A percentile compares a stretch with the other conserved stretches of the same genome.
These are phyloP conservation scores for Yamadazyma songkhlaensis DNA, from an alignment of 1,139 yeast species.

Conservation along the genomic window DNA sequence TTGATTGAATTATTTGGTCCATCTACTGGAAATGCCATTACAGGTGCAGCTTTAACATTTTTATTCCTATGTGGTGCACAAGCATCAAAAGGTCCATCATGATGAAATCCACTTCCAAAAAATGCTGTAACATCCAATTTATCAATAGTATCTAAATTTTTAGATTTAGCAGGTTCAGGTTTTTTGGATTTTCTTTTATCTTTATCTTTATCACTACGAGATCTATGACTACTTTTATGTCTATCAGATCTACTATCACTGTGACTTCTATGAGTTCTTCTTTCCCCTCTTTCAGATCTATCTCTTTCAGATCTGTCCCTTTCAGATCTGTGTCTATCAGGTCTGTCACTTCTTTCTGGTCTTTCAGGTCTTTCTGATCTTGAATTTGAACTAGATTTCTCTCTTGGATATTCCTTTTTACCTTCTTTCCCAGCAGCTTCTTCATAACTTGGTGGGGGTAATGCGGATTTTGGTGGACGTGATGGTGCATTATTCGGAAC, in stretches of 20 bases:
- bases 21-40: conserved; percentile 89
- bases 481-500: conserved; percentile 28
- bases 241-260: conserved; percentile 11
- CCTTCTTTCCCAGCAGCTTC: conserved; percentile 59
- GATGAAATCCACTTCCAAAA: conserved; percentile 95
- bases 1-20: conserved; percentile 89
- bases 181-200: conserved; percentile 18
- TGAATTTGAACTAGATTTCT: conserved; percentile 32
- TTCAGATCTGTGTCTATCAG: conserved; percentile 3
- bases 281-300: conserved; percentile 7
- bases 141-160: conserved; percentile 86
- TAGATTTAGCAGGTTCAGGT: conserved; percentile 45
- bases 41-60: conserved; percentile 80
- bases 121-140: conserved; percentile 93
- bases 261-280: conserved; percentile 6
- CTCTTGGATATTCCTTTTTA: conserved; percentile 49
- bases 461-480: conserved; percentile 29
- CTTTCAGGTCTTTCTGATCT: conserved; percentile 12
- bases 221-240: conserved; percentile 9
- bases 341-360: conserved; percentile 15
- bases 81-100: conserved; percentile 98
- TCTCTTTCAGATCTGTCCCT: conserved; percentile 7
- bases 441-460: conserved; percentile 58
- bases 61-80: conserved; percentile 95
- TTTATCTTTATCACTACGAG: conserved; percentile 11